These are phyloP conservation scores for Termitomyces sp. DNA, from an alignment of 768 basidiomycete genomes.

Conservation along the genomic window DNA sequence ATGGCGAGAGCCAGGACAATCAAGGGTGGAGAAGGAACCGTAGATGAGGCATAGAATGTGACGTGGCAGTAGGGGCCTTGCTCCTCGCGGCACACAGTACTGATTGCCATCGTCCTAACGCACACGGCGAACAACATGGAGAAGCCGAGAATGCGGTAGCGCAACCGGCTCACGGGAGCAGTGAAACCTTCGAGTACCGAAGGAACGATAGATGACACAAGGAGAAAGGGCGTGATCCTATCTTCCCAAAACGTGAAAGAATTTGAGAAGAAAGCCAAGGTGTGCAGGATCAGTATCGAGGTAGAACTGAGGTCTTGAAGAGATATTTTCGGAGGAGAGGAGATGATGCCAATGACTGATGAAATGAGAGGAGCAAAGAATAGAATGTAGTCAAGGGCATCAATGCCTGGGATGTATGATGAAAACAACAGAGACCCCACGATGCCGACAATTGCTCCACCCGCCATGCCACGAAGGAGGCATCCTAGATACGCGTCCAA, in stretches of 20 bases:
- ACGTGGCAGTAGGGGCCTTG: conserved; percentile 87
- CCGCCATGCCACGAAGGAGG: conserved; percentile 28
- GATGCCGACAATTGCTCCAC: conserved; percentile 32
- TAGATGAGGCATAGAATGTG: conserved; percentile 80
- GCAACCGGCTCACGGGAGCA: conserved; percentile 65
- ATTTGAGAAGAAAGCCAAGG: conserved; percentile 81
- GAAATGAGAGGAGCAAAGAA: conserved; percentile 46
- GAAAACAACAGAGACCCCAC: conserved; percentile 24
- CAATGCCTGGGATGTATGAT: conserved; percentile 37
- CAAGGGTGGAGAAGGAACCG: conserved; percentile 59
- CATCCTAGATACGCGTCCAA: conserved; percentile 23
- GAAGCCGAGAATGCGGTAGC: conserved; percentile 71
- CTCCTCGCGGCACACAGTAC: conserved; percentile 92
- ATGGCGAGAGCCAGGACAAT: conserved; percentile 53
- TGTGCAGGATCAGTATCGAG: conserved; percentile 57
- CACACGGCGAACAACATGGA: conserved; percentile 59
- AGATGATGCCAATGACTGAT: conserved; percentile 36
- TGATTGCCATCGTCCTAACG: conserved; percentile 70
- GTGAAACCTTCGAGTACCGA: conserved; percentile 55
- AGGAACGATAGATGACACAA: conserved; percentile 58
- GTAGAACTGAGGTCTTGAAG: conserved; percentile 21
- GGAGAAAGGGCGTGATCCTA: conserved; percentile 68
- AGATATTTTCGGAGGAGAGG: conserved; percentile 30
- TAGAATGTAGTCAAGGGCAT: conserved; percentile 41
- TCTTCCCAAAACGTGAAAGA: conserved; percentile 99